phyloP scores from a whole-genome alignment of 345 rosid species.

The Gynandropsis gynandra region DNA sequence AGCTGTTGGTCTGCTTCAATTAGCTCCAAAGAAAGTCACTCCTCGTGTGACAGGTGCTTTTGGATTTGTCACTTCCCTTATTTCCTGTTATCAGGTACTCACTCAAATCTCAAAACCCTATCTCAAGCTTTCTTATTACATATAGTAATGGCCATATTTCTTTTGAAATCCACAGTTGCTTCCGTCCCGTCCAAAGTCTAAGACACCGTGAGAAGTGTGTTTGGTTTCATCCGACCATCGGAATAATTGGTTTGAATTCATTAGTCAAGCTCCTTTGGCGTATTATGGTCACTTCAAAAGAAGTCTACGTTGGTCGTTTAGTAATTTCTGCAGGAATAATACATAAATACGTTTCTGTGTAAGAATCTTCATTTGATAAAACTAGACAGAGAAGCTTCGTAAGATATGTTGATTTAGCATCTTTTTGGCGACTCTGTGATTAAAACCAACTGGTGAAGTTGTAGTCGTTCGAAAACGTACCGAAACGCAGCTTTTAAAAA shows the following conservation, averaged over 20 bases:
- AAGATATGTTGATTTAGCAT: background rate
- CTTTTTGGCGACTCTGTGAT: no score
- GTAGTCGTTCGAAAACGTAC: no score
- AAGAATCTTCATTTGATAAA: conserved; percentile 3
- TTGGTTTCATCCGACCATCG: conserved; percentile 12
- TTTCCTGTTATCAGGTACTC: conserved; percentile 77
- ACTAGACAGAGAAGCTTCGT: background rate
- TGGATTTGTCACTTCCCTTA: conserved; percentile 71
- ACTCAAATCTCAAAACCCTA: background rate
- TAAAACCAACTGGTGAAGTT: no score
- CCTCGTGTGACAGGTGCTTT: conserved; percentile 94
- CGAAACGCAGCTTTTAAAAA: no score
- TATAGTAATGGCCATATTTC: background rate
- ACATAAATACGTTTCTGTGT: conserved; percentile 21
- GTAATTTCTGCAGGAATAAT: conserved; percentile 13
- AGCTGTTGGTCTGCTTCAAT: conserved; percentile 82
- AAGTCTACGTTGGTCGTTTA: conserved; percentile 7
- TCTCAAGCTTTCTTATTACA: background rate
- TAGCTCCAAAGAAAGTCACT: conserved; percentile 80
- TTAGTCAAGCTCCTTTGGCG: conserved; percentile 3
- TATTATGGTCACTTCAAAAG: conserved; percentile 9
- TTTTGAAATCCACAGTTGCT: conserved; percentile 24
- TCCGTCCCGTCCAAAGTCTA: conserved; percentile 27
- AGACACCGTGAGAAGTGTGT: conserved; percentile 20
- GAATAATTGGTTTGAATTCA: conserved; percentile 23